Evolutionary conservation across 164 flowering plant species (phyloP).

Genomic region (Cinnamomum micranthum): DNA sequence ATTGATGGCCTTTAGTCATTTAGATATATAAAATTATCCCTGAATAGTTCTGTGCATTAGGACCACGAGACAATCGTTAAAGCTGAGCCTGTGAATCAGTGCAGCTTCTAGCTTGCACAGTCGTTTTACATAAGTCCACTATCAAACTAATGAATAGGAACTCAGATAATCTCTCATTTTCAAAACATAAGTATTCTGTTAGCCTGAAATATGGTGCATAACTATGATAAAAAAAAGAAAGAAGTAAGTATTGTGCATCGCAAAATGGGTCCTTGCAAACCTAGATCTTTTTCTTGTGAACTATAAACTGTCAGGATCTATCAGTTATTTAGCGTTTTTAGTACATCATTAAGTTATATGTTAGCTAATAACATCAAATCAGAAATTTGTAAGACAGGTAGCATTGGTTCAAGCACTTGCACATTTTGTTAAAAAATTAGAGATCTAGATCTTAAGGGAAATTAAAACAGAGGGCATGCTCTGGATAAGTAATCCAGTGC

Average conservation of each 20-base stretch:
- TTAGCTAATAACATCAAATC: neutral
- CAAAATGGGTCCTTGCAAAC: neutral
- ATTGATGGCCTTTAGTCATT: conserved; percentile 3
- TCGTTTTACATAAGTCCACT: neutral
- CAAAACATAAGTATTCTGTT: neutral
- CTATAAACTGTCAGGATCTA: neutral
- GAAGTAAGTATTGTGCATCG: neutral
- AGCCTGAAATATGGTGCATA: neutral
- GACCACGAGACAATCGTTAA: neutral
- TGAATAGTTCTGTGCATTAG: neutral
- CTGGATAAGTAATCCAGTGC: too few species aligned
- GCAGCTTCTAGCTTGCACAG: neutral
- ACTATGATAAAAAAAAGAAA: too few species aligned
- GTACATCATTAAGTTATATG: neutral
- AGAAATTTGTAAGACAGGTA: neutral
- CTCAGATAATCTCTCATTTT: neutral
- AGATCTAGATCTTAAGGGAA: neutral
- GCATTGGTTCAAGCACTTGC: neutral
- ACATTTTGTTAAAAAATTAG: neutral
- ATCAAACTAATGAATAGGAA: neutral
- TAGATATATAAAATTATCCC: neutral
- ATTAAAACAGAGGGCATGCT: too few species aligned
- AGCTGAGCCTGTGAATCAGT: neutral
- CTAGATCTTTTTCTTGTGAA: neutral
- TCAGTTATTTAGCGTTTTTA: neutral